Percentiles rank a stretch among this genome's conserved stretches.
phyloP scores from a whole-genome alignment of 495 filamentous ascomycete genomes.

The Aspergillus campestris region DNA sequence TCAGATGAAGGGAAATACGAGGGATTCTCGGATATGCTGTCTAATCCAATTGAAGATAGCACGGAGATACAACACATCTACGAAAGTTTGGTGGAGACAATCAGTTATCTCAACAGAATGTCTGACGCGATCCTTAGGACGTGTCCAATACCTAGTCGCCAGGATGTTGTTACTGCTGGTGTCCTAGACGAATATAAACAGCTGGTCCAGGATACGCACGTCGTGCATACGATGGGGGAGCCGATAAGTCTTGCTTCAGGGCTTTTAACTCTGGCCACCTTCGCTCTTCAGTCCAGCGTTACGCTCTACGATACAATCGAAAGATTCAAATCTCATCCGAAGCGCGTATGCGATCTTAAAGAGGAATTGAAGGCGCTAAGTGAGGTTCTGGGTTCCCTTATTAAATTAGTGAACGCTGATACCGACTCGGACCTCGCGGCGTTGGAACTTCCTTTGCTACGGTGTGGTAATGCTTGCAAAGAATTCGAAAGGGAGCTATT shows the following conservation, averaged over 20 bases:
- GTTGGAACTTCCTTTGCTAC: conserved; percentile 16
- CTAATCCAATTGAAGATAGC: too few species aligned
- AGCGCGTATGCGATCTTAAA: conserved; percentile 30
- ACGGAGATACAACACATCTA: too few species aligned
- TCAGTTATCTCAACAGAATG: too few species aligned
- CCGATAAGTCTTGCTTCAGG: conserved; percentile 22
- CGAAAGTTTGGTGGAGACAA: too few species aligned
- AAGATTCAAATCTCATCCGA: conserved; percentile 31
- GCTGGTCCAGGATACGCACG: too few species aligned
- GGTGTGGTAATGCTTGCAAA: conserved; percentile 20
- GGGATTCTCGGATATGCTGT: too few species aligned
- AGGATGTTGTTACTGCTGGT: too few species aligned
- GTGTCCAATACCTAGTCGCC: too few species aligned
- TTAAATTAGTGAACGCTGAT: conserved; percentile 14
- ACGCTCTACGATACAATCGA: conserved; percentile 28
- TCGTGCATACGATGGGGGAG: conserved; percentile 25
- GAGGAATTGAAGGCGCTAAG: conserved; percentile 31
- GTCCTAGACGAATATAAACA: too few species aligned
- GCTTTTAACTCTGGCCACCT: conserved; percentile 18
- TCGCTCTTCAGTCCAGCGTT: conserved; percentile 35
- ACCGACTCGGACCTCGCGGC: conserved; percentile 7
- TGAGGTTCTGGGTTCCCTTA: conserved; percentile 25
- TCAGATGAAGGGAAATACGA: too few species aligned
- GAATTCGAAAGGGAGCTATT: conserved; percentile 17
- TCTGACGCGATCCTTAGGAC: too few species aligned